These are phyloP conservation scores for Achlya hypogyna DNA, from an alignment of 352 stramenopile genomes.

Conservation along the genomic window DNA sequence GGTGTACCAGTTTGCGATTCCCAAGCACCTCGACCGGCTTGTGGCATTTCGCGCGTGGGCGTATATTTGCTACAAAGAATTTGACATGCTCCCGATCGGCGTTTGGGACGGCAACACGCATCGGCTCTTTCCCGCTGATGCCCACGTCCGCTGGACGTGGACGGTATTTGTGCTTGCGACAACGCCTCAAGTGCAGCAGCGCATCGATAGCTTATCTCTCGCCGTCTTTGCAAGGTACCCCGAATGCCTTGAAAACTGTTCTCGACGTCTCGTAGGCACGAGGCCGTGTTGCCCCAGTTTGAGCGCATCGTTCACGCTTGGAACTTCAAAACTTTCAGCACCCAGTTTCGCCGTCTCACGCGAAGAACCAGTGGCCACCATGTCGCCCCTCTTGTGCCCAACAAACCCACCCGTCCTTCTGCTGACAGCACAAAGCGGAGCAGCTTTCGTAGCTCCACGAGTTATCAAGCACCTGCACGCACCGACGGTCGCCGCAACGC, in stretches of 20 bases:
- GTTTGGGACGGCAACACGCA: slow-evolving; percentile 34
- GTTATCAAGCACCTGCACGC: background rate
- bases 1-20: slow-evolving; percentile 46
- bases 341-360: background rate
- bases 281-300: background rate
- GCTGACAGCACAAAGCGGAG: background rate
- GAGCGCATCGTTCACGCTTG: slow-evolving; percentile 1
- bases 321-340: background rate
- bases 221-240: background rate
- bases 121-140: slow-evolving; percentile 4
- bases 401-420: background rate
- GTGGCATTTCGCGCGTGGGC: slow-evolving; percentile 38
- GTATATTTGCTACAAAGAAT: slow-evolving; percentile 55
- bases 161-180: slow-evolving; percentile 7
- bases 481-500: background rate
- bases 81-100: slow-evolving; percentile 43
- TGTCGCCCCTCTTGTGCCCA: background rate
- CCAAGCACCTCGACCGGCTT: slow-evolving; percentile 41
- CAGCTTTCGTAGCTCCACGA: background rate
- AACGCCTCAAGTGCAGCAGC: background rate
- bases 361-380: background rate
- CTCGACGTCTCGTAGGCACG: background rate
- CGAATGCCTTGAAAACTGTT: background rate
- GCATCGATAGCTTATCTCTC: background rate
- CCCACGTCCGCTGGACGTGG: background rate